phyloP scores from a whole-genome alignment of 768 basidiomycete genomes.

The Boletus rubescentipes region DNA sequence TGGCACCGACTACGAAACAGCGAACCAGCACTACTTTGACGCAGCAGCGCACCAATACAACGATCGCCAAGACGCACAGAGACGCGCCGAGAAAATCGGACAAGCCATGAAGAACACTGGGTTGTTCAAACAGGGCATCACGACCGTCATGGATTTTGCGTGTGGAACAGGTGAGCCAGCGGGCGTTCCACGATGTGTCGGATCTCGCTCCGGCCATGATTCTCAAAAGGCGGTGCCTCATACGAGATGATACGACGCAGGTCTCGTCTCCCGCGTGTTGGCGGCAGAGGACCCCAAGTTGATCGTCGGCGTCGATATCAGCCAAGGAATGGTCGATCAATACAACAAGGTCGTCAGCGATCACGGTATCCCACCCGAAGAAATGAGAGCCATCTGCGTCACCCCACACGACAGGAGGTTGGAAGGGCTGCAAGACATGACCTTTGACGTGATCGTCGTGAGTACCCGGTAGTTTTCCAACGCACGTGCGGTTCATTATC shows the following conservation, averaged over 20 bases:
- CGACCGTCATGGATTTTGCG: constrained; percentile 69
- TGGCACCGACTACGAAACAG: constrained; percentile 16
- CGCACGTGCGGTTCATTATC: background rate
- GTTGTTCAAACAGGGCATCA: constrained; percentile 53
- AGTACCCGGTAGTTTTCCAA: constrained; percentile 23
- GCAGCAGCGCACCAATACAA: constrained; percentile 26
- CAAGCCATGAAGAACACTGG: constrained; percentile 36
- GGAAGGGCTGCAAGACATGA: constrained; percentile 49
- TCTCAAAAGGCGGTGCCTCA: background rate
- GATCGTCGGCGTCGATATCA: constrained; percentile 76
- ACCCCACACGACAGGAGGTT: constrained; percentile 47
- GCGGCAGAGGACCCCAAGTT: constrained; percentile 57
- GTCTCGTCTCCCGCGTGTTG: constrained; percentile 60
- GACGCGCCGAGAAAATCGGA: constrained; percentile 24
- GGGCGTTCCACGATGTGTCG: background rate
- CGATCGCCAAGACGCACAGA: constrained; percentile 16
- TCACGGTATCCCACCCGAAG: constrained; percentile 61
- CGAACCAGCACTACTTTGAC: constrained; percentile 30
- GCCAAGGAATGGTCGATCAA: constrained; percentile 63
- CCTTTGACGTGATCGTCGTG: constrained; percentile 73
- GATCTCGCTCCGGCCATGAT: no score
- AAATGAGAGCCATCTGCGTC: constrained; percentile 61
- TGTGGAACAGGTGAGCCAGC: constrained; percentile 60
- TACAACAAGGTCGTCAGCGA: constrained; percentile 59
- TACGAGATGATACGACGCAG: constrained; percentile 44